These are phyloP conservation scores for Neurospora terricola DNA, from an alignment of 495 filamentous ascomycete species.

Conservation along the genomic window DNA sequence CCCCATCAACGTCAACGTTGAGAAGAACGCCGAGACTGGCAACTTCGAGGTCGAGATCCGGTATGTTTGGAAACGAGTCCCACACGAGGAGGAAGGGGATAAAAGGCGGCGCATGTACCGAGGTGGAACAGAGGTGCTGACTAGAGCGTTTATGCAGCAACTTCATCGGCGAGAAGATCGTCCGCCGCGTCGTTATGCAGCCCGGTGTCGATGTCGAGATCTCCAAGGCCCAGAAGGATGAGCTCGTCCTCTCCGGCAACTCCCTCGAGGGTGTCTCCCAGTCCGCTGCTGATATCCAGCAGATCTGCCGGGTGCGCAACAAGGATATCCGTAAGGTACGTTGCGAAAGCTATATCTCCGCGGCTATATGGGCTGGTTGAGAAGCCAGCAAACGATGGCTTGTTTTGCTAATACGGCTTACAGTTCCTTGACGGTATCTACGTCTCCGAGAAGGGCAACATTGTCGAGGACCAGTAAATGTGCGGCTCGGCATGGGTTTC, in stretches of 20 bases:
- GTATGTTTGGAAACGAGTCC: conserved; percentile 43
- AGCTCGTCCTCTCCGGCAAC: conserved; percentile 87
- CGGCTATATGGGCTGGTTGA: neutral
- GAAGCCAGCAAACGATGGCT: neutral
- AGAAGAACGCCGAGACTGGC: conserved; percentile 89
- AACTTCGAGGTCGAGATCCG: conserved; percentile 89
- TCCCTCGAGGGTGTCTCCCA: conserved; percentile 94
- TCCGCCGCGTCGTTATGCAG: conserved; percentile 81
- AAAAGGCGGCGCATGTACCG: neutral
- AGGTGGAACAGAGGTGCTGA: conserved; percentile 20
- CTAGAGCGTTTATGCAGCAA: conserved; percentile 49
- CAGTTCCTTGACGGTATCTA: conserved; percentile 99
- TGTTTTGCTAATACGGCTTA: conserved; percentile 21
- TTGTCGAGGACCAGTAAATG: conserved; percentile 54
- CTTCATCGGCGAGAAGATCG: conserved; percentile 99
- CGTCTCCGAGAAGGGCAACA: conserved; percentile 95
- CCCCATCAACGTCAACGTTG: conserved; percentile 99
- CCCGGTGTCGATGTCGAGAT: conserved; percentile 80
- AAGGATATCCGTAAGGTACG: conserved; percentile 99
- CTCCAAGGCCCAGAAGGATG: conserved; percentile 90
- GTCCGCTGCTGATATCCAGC: conserved; percentile 96
- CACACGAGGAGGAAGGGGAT: neutral
- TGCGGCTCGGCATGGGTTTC: conserved; percentile 34
- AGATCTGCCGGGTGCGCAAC: conserved; percentile 97
- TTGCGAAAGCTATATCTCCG: neutral